Percentiles rank a stretch among this genome's conserved stretches.
Evolutionary conservation across 495 filamentous ascomycete species (phyloP).

Genomic region (Ascodesmis nigricans): DNA sequence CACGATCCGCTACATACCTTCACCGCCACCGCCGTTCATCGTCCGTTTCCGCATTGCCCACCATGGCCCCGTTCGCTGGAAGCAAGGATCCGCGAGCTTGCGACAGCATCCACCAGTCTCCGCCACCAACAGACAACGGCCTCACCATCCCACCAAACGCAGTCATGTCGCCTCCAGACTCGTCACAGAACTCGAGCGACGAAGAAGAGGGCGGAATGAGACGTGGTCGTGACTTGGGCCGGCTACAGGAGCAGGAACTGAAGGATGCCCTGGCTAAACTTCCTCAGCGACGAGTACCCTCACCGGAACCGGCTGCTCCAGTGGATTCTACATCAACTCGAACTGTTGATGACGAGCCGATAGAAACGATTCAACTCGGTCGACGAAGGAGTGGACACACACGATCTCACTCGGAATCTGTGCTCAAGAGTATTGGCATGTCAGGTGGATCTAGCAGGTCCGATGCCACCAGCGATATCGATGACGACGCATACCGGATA

Average conservation of each 20-base stretch:
- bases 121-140: conserved; percentile 48
- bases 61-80: too few relatives aligned
- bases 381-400: conserved; percentile 35
- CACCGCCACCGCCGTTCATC: conserved; percentile 37
- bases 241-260: conserved; percentile 54
- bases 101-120: conserved; percentile 50
- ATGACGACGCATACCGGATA: conserved; percentile 38
- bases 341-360: too few relatives aligned
- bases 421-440: conserved; percentile 26
- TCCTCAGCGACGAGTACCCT: conserved; percentile 44
- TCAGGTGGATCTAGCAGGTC: conserved; percentile 13
- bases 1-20: conserved; percentile 33
- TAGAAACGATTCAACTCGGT: too few relatives aligned
- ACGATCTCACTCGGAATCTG: conserved; percentile 59
- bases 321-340: too few relatives aligned
- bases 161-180: conserved; percentile 74
- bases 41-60: conserved; percentile 15
- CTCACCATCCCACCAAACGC: conserved; percentile 50
- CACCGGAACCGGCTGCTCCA: too few relatives aligned
- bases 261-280: conserved; percentile 67
- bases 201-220: conserved; percentile 42
- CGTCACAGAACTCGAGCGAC: conserved; percentile 52
- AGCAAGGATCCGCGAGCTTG: conserved; percentile 18
- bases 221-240: conserved; percentile 32
- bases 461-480: conserved; percentile 26